Base-by-base conservation (phyloP, 805 yeast species). In the Cyberlindnera lachancei region DNA sequence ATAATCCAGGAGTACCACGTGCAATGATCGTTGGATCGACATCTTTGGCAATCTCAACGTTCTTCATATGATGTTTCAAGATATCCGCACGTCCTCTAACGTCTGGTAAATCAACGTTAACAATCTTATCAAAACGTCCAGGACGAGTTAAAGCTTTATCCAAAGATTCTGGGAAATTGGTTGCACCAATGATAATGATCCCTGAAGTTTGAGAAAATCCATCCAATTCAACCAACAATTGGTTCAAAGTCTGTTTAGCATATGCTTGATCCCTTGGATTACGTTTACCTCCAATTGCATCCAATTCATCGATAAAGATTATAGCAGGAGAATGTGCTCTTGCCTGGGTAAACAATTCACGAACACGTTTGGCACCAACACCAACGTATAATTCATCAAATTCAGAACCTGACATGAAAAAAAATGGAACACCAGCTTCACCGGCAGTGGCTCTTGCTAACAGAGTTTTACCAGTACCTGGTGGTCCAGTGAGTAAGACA, bases 361-460 rank as follows among this genome's bases (percentile, higher is more conserved):
- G 79, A 35, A 92, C 94, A 53, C 98, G 75, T 59, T 88, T 90
- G 34, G 99, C 98, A 55, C 99, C 99, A 28, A 94, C 97, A 56
- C 99, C 99, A 15, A 92, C 98, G 52, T 90, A 92, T 46, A 94
- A 73, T 61, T 92, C 98, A 56, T 94, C 99, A 55, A 92, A 92
- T 57, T 92, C 98, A 1, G 96, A 85, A 29, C 98, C 98, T 6
- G 95, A 84, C 96, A 92, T 90, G 60, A 90, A 90, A 61, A 88
- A 90, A 55, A 92, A 92, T 26, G 97, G 98, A 16, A 92, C 97
- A 35, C 95, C 97, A 6, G 98, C 97, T 61, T 90, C 97, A 42
- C 97, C 97, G 7, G 98, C 98, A 19, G 96, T 94, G 18, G 98
- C 97, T 49, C 97, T 76, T 0, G 97, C 97, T 42, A 92, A 71